Base-by-base conservation (phyloP, 805 yeast species). In the Saccharomycopsis oosterbeekiorum region DNA sequence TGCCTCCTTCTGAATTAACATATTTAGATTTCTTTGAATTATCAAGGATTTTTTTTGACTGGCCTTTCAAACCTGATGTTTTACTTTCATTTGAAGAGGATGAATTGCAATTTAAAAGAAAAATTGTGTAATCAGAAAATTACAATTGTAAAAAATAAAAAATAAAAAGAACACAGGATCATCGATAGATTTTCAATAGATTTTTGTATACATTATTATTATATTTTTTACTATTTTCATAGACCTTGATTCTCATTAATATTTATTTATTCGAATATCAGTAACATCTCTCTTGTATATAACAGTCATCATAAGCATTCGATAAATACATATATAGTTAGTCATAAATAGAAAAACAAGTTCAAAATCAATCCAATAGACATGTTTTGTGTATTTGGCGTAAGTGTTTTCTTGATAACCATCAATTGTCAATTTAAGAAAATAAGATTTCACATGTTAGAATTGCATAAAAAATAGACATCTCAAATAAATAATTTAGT, bases 61-160 rank as follows among this genome's bases (percentile, higher is more conserved):
- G 97, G 98, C 94, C 97, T 0, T 93, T 91, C 76, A 90, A 85
- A 71, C 97, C 96, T 0, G 79, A 74, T 60, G 70, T 73, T 61
- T 69, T 75, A 66, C 70, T 73, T 70, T 78, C 76, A 61, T 76
- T 78, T 65, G 73, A 74, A 58, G 80, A 76, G 43, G 76, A 71
- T 51, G 55, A 61, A 53, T 47, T 47, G 21, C 56, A 54, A 21
- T 47, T 47, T 26, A 47, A 47, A 34, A 47, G 53, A 47, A 47
- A 47, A 10, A 47, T 47, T 9, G 53, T 47, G 21, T 47, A 47
- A 21, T 4, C 8, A 12, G 11, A 26, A 21, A 8, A 26, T 11
- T 29, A 29, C 24, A 43, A 43, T n/a, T 4, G 4, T 10, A 21
- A 24, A 17, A 17, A 43, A 43, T 19, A 17, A 43, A 43, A 21